Evolutionary conservation across 768 basidiomycete species (phyloP), one percentile per base, ranked within the genome.

Genomic region (Calocybe indica): DNA sequence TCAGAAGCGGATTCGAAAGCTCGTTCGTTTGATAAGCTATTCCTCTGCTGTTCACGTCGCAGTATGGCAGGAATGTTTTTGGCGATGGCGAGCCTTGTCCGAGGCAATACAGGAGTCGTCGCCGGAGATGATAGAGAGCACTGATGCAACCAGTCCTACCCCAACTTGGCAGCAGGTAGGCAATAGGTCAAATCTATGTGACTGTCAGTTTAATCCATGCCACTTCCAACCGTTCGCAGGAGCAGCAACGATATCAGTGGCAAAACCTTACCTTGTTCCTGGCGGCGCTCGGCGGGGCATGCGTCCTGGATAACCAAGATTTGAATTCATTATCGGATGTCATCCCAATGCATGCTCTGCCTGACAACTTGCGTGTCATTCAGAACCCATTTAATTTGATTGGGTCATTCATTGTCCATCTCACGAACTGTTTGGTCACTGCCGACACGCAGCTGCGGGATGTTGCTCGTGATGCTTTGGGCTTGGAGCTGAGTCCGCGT

Each of bases 1-100:
- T 59, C 90, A 92, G 66, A 91, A 86, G 62, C 79, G 89, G 2
- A 76, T 89, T 29, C 74, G 91, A 11, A 85, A 82, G 61, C 67
- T 88, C 22, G 62, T 91, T 43, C 78, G 86, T 5, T 59, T 79
- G 45, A 72, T 89, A 40, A 74, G 80, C 1, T 78, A 76, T 29
- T 80, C 85, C 10, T 76, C 78, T 30, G 76, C 81, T 1, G 75
- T 80, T n/a, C 80, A 88, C 45, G 69, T 86, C 14, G 86, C 85
- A 0, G 83, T 88, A 2, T 93, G 90, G 90, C 74, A 84, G 52
- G 90, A 92, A 57, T 84, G 80, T 51, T 91, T 84, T 61, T 83
- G 76, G 69, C 72, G 88, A 41, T 92, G 88, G 88, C 71, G 73
- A 28, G 65, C 70, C 5, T 63, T 91, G 38, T 78, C 78, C 10